phyloP scores from a whole-genome alignment of 2,329 filamentous ascomycete species.

The Claviceps paspali region DNA sequence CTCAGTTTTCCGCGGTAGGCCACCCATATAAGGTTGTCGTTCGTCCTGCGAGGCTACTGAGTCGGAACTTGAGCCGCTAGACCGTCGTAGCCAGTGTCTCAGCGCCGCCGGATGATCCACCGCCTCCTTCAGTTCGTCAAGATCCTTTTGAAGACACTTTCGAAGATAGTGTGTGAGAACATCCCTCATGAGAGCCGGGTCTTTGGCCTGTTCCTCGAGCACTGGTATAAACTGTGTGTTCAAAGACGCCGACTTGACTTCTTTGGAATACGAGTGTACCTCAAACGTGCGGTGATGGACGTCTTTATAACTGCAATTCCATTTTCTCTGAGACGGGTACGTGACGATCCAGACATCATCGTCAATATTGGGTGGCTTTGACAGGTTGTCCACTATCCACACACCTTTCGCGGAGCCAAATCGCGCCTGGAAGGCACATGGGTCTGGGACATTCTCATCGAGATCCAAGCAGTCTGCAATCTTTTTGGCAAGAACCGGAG shows the following conservation, averaged over 20 bases:
- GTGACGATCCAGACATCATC: conserved; percentile 50
- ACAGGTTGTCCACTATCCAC: conserved; percentile 48
- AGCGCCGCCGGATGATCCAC: conserved; percentile 35
- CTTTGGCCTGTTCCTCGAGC: conserved; percentile 41
- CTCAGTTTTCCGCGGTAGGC: conserved; percentile 32
- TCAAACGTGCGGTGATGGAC: conserved; percentile 48
- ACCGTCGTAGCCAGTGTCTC: conserved; percentile 37
- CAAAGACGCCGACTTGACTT: conserved; percentile 32
- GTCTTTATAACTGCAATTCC: conserved; percentile 34
- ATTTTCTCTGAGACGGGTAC: conserved; percentile 54
- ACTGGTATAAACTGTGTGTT: conserved; percentile 58
- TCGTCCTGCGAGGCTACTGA: conserved; percentile 24
- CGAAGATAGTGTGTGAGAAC: conserved; percentile 34
- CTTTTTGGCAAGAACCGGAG: conserved; percentile 37
- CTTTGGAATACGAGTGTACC: conserved; percentile 28
- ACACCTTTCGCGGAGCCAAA: conserved; percentile 62
- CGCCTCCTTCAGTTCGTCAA: conserved; percentile 34
- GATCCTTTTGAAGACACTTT: conserved; percentile 33
- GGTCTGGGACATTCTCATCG: conserved; percentile 39
- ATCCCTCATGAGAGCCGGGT: conserved; percentile 27
- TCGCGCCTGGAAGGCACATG: conserved; percentile 51
- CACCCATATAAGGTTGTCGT: conserved; percentile 28
- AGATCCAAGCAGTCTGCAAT: conserved; percentile 37
- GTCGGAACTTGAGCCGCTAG: conserved; percentile 17
- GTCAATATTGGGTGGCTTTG: conserved; percentile 11